These are phyloP conservation scores for Komagataella ulmi DNA, from an alignment of 805 yeast genomes.

Conservation along the genomic window DNA sequence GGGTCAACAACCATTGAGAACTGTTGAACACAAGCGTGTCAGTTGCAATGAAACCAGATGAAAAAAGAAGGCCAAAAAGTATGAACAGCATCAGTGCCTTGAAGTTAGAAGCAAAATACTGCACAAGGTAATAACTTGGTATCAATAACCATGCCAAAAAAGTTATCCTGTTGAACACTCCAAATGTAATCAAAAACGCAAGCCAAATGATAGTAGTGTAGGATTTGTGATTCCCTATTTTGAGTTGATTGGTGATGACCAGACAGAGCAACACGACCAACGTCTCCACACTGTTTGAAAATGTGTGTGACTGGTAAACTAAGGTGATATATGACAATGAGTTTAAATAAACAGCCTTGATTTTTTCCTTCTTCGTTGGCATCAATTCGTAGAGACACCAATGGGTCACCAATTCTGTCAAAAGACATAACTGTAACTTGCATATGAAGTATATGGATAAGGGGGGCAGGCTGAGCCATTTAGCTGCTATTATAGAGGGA, in stretches of 20 bases:
- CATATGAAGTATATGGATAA: conserved; percentile 35
- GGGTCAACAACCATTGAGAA: conserved; percentile 26
- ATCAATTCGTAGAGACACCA: conserved; percentile 15
- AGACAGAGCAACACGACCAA: conserved; percentile 34
- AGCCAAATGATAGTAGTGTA: conserved; percentile 7
- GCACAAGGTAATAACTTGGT: conserved; percentile 39
- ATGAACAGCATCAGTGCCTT: conserved; percentile 21
- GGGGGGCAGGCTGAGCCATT: conserved; percentile 24
- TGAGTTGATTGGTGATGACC: conserved; percentile 27
- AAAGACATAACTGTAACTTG: conserved; percentile 29
- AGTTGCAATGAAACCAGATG: conserved; percentile 24
- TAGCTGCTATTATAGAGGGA: conserved; percentile 37
- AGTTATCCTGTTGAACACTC: conserved; percentile 76
- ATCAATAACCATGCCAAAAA: conserved; percentile 62
- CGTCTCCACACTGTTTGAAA: conserved; percentile 81
- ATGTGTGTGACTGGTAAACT: conserved; percentile 74
- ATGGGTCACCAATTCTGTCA: conserved; percentile 19
- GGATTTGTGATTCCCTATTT: conserved; percentile 4
- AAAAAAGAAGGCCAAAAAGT: conserved; percentile 14
- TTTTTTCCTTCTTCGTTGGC: conserved; percentile 19
- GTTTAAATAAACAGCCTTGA: conserved; percentile 31
- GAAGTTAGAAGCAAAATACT: conserved; percentile 21
- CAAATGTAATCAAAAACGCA: conserved; percentile 48
- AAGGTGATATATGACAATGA: conserved; percentile 58
- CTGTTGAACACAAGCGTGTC: conserved; percentile 35